Conservation (phyloP, 371 early-diverging fungal genomes). For the Chytridium lagenaria region DNA sequence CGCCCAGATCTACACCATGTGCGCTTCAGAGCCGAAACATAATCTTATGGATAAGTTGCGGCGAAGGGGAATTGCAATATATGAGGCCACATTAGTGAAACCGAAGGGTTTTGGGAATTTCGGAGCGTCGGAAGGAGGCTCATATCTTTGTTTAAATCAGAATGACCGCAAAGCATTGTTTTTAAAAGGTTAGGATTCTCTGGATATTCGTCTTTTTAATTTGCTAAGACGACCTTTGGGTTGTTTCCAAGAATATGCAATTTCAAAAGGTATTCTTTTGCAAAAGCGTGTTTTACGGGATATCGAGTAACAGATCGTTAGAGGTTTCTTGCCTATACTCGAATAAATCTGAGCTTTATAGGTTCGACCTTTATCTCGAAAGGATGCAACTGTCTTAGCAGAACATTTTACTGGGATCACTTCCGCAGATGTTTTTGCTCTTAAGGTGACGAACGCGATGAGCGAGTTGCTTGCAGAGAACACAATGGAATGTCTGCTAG, state of each 20-base stretch:
- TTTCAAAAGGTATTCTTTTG: neutral
- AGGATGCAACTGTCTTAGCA: neutral
- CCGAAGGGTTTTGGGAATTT: neutral
- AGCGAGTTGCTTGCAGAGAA: slow-evolving; percentile 63
- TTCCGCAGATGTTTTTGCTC: slow-evolving; percentile 48
- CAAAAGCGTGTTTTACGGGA: slow-evolving; percentile 4
- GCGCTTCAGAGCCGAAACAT: neutral
- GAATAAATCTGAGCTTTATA: neutral
- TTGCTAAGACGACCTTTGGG: slow-evolving; percentile 4
- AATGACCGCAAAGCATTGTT: neutral
- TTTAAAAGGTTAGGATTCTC: neutral
- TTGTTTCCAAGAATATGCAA: neutral
- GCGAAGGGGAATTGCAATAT: neutral
- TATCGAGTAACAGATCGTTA: neutral
- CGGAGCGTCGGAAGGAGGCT: neutral
- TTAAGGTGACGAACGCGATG: slow-evolving; percentile 70
- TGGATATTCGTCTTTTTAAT: neutral
- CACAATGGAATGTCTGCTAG: slow-evolving; percentile 8
- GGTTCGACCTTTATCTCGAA: neutral
- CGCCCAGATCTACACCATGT: neutral
- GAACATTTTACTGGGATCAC: neutral
- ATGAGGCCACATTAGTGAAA: neutral
- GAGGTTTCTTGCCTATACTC: neutral
- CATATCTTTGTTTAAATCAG: neutral
- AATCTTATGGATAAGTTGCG: neutral